Base-by-base conservation (phyloP, 345 rosid species). In the Syzygium aromaticum region DNA sequence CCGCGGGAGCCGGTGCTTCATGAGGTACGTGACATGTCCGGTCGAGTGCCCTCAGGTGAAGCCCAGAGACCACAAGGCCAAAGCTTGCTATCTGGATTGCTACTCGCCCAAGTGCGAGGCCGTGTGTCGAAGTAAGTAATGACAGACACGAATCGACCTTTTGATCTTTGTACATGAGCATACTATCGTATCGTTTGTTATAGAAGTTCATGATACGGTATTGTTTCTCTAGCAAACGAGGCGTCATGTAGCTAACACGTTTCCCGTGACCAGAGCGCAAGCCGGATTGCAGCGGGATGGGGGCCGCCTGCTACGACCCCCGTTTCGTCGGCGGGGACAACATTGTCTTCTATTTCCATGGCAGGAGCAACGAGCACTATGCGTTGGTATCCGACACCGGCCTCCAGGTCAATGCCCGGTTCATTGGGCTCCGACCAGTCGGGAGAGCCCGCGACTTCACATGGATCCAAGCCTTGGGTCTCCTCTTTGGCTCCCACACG, bases 391-490 rank as follows among this genome's bases (percentile, higher is more conserved):
- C 89, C 21, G 87, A 88, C 87, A 30, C 46, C 64, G 63, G 52
- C 64, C 87, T 88, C 49, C 89, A 88, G 52, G 86, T 86, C 87
- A 88, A 88, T 38, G 89, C 86, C 49, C 89, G 53, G 30, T 88
- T 88, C 89, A 88, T 88, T 51, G 89, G 89, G 59, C 85, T 80
- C 84, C 84, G 87, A 61, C 87, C 85, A 3, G 78, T 25, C 19
- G 86, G 86, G 21, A 61, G 86, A 54, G 61, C 52, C 52, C 87
- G 89, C 21, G 87, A 88, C 86, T 77, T 77, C 87, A 86, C 89
- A 7, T 86, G 89, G 89, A 86, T 88, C 67, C 87, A 88, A 53
- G 59, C 89, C 63, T 84, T 88, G 40, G 89, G 89, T 28, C 59
- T 88, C 61, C 64, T 88, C 61, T 88, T 86, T 14, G 86, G 51